Evolutionary conservation across 176 grass and related monocot genomes (phyloP), one percentile per base, ranked within the genome.

Genomic region (Pontederia crassipes): DNA sequence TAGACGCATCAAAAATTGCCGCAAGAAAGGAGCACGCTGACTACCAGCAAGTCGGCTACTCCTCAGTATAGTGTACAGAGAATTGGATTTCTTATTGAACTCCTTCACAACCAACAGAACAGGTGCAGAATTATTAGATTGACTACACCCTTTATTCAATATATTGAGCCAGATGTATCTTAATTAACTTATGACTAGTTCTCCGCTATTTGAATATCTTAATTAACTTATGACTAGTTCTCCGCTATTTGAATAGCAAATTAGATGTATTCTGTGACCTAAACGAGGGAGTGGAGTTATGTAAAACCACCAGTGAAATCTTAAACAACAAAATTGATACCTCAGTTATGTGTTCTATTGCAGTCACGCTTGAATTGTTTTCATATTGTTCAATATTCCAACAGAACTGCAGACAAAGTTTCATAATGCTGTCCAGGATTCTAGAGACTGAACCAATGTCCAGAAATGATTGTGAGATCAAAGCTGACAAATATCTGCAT

Each of bases 71-170:
- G 93, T 98, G 65, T 98, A 98, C 9, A 92, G 48, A 2, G 93
- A 98, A 80, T 98, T 98, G 50, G 93, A 98, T 60, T 98, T 98
- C 79, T 98, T 98, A 71, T 83, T 92, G 79, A 98, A 98, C 53
- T 92, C 93, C 93, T 82, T 61, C 28, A 26, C 18, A 62, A 60
- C 3, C 32, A 48, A 48, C 18, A 64, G 1, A 50, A 12, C 59
- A 62, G 9, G 47, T 24, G 62, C 10, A 51, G 4, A 24, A 65
- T 8, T 14, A 28, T 49, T 27, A 65, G 46, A 12, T 8, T 26
- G 46, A 11, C 2, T 14, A 0, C 13, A 14, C 4, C 16, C 8
- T 12, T 12, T 15, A 52, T 52, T 11, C 4, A 59, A 40, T 40
- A 40, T 40, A 15, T 61, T 15, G 6, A 61, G 20, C 28, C 26